phyloP scores from a whole-genome alignment of 2,329 filamentous ascomycete species.

The Trichophyton equinum region DNA sequence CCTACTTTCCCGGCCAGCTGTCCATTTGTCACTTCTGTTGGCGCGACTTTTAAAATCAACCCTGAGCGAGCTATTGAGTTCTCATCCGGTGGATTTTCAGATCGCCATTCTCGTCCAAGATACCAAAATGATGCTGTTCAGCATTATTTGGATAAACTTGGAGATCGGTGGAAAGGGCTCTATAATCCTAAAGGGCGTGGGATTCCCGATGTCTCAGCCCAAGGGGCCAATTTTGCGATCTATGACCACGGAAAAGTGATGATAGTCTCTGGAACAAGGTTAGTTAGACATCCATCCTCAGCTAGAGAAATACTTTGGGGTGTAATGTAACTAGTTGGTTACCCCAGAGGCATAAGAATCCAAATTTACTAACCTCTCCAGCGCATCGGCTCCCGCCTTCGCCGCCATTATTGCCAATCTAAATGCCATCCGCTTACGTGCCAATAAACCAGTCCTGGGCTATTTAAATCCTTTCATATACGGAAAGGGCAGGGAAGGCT shows the following conservation, averaged over 20 bases:
- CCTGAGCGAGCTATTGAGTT: slow-evolving; percentile 46
- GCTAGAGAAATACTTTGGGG: too few species aligned
- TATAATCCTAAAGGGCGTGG: slow-evolving; percentile 44
- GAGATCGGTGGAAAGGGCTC: slow-evolving; percentile 33
- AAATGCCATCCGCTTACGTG: slow-evolving; percentile 48
- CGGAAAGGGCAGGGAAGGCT: slow-evolving; percentile 29
- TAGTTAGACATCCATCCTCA: slow-evolving; percentile 9
- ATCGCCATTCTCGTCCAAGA: slow-evolving; percentile 35
- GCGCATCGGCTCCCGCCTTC: slow-evolving; percentile 49
- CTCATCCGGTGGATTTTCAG: slow-evolving; percentile 39
- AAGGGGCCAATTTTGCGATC: slow-evolving; percentile 35
- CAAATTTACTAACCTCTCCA: slow-evolving; percentile 11
- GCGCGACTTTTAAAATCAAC: slow-evolving; percentile 41
- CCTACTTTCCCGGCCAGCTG: slow-evolving; percentile 46
- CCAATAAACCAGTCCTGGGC: slow-evolving; percentile 42
- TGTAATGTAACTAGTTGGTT: too few species aligned
- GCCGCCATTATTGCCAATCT: slow-evolving; percentile 52
- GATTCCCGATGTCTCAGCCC: slow-evolving; percentile 50
- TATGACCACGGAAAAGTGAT: slow-evolving; percentile 25
- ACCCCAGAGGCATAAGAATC: too few species aligned
- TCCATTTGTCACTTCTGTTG: slow-evolving; percentile 52
- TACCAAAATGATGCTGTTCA: slow-evolving; percentile 38
- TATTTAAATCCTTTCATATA: slow-evolving; percentile 55
- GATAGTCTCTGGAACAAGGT: slow-evolving; percentile 39
- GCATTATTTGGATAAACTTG: slow-evolving; percentile 32